Percentiles rank a stretch among this genome's conserved stretches.
Evolutionary conservation across 1,284 basidiomycete genomes (phyloP).

Genomic region (Boletus semigastroideus): DNA sequence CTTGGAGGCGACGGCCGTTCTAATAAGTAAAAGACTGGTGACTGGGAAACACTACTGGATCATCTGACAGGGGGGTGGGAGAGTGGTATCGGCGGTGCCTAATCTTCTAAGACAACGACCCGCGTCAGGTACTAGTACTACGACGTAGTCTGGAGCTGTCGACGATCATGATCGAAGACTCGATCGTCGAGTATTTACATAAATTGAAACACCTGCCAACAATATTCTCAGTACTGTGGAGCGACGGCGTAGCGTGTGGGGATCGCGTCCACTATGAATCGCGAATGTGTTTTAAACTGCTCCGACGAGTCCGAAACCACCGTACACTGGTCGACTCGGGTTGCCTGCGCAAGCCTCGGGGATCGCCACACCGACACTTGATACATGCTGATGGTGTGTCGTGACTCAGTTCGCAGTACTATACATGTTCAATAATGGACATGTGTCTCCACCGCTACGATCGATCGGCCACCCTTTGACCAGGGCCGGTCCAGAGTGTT

Average conservation of each 20-base stretch:
- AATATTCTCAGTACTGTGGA: not conserved
- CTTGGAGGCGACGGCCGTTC: too few species aligned
- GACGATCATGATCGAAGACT: constrained; percentile 16
- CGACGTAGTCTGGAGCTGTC: not conserved
- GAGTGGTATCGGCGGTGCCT: too few species aligned
- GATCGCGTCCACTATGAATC: not conserved
- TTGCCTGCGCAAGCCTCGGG: too few species aligned
- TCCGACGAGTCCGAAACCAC: not conserved
- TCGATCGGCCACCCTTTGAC: constrained; percentile 6
- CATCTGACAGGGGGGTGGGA: too few species aligned
- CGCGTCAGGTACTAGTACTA: too few species aligned
- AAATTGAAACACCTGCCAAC: not conserved
- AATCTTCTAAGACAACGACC: too few species aligned
- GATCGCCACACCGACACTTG: not conserved
- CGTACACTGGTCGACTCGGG: not conserved
- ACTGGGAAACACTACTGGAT: too few species aligned
- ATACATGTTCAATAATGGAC: not conserved
- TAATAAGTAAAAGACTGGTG: too few species aligned
- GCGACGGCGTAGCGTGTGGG: too few species aligned
- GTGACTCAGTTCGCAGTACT: not conserved
- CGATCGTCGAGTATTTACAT: constrained; percentile 6
- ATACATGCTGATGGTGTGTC: not conserved
- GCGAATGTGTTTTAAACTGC: not conserved
- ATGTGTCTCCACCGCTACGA: not conserved
- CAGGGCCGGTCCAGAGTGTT: not conserved